These are phyloP conservation scores for Epichloe uncinata DNA, from an alignment of 2,329 filamentous ascomycete genomes.

Conservation along the genomic window DNA sequence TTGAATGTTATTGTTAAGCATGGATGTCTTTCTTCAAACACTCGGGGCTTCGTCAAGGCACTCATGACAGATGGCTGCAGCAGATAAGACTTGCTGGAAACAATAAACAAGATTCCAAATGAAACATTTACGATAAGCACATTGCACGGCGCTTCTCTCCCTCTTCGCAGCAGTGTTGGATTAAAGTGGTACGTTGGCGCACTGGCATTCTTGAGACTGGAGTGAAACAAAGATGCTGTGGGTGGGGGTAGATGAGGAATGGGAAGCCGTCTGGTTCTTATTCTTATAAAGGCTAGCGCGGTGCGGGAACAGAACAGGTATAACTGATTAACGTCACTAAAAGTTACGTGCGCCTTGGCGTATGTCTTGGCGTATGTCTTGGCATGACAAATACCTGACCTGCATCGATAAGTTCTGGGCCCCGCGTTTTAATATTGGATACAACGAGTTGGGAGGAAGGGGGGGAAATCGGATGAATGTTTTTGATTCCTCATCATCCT, in stretches of 20 bases:
- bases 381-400: neutral
- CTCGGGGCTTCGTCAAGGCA: too few species aligned
- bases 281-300: neutral
- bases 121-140: too few species aligned
- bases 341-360: neutral
- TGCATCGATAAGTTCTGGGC: neutral
- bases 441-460: neutral
- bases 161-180: neutral
- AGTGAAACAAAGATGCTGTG: constrained; percentile 1
- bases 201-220: constrained; percentile 1
- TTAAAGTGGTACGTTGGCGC: neutral
- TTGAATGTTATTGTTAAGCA: too few species aligned
- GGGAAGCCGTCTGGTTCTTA: neutral
- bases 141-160: too few species aligned
- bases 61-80: too few species aligned
- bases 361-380: neutral
- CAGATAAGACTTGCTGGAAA: too few species aligned
- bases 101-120: too few species aligned
- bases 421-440: neutral
- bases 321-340: too few species aligned
- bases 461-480: neutral
- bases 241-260: too few species aligned
- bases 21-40: too few species aligned
- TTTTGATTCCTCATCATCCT: neutral
- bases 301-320: too few species aligned